Base-by-base conservation (phyloP, 208 protist species). In the Leishmania aethiopica region DNA sequence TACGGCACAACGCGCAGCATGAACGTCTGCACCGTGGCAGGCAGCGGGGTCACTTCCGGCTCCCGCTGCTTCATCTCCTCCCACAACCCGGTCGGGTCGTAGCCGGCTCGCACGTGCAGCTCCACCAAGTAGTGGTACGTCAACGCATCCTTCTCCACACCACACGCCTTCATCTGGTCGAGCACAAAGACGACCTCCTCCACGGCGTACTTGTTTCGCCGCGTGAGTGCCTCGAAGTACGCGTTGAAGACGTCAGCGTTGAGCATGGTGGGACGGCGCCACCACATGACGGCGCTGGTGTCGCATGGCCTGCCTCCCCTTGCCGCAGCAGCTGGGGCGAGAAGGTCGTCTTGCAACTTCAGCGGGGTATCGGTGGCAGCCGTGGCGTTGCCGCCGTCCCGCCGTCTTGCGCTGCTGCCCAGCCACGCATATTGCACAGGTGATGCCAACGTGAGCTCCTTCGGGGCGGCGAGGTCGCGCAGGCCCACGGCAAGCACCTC, bases 51-150 rank as follows among this genome's bases (percentile, higher is more conserved):
- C 45, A 97, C 22, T 28, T 70, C 57, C 28, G 79, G 57, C 60
- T 88, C 87, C 51, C 25, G 77, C 32, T 83, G 71, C 84, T 93
- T 86, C 84, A 96, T 88, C 78, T 97, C 95, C 35, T 78, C 79
- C 93, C 95, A 97, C 40, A 97, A 75, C 13, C 84, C 81, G 51
- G 85, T 64, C 7, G 93, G 93, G 77, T 95, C 89, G 60, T 90
- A 86, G 32, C 92, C 91, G 32, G 91, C 90, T 13, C 93, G 93
- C 35, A 96, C 87, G 79, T 97, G 89, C 66, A 97, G 72, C 73
- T 96, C 93, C 62, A 96, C 86, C 28, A 97, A 84, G 79, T 95
- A 96, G 77, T 96, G 92, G 69, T 95, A 96, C 32, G 95, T 96
- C 40, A 95, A 79, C 37, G 89, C 90, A 80, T 94, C 86, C 19